Conservation (phyloP, 768 basidiomycete genomes). For the Tricholoma matsutake region DNA sequence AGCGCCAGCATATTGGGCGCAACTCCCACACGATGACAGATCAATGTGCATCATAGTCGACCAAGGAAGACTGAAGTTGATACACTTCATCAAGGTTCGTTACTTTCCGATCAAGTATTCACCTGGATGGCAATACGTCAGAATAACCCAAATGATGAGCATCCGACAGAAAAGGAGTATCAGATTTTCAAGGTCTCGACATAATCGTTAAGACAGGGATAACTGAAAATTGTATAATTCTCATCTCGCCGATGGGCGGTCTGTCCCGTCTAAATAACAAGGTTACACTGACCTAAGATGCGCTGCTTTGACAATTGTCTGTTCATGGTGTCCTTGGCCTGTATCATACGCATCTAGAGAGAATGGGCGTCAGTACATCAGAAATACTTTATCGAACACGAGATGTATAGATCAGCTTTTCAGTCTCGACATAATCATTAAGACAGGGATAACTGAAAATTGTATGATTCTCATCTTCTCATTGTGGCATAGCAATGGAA, state of each 20-base stretch:
- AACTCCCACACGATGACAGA: too few species aligned
- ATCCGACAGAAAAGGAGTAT: neutral
- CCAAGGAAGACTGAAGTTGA: too few species aligned
- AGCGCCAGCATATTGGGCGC: too few species aligned
- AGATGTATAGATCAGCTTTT: conserved; percentile 24
- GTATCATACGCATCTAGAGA: neutral
- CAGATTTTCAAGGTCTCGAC: conserved; percentile 32
- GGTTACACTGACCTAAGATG: neutral
- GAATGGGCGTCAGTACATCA: neutral
- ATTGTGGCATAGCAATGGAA: neutral
- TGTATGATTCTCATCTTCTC: conserved; percentile 25
- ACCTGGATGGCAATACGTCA: neutral
- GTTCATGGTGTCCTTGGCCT: neutral
- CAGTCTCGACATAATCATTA: conserved; percentile 30
- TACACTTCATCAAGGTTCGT: too few species aligned
- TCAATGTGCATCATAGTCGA: too few species aligned
- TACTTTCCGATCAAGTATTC: neutral
- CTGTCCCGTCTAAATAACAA: neutral
- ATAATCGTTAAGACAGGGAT: conserved; percentile 33
- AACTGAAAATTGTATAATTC: conserved; percentile 30
- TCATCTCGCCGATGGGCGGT: conserved; percentile 15
- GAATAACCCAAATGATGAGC: neutral
- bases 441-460: conserved; percentile 39
- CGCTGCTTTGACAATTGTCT: neutral
- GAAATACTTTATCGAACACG: neutral